Evolutionary conservation across 2,329 filamentous ascomycete genomes (phyloP).

Genomic region (Curvularia sp.): DNA sequence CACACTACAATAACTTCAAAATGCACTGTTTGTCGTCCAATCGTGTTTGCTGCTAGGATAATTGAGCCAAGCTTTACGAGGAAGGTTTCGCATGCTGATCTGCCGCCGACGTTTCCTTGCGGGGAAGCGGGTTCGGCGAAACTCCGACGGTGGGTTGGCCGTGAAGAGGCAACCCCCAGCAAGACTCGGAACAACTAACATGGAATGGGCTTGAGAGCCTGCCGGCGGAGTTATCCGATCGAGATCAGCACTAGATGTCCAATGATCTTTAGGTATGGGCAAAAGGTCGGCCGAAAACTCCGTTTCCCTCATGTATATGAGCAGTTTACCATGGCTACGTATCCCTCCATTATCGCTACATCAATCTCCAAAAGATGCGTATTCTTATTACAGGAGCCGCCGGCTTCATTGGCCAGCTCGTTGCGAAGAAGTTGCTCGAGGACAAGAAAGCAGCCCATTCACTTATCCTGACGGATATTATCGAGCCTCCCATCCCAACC

Average conservation of each 20-base stretch:
- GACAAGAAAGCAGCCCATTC: conserved; percentile 50
- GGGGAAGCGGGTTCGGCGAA: conserved; percentile 18
- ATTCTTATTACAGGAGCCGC: conserved; percentile 68
- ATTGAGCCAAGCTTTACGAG: conserved; percentile 1
- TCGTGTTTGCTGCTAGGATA: neutral
- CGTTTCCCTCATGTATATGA: conserved; percentile 9
- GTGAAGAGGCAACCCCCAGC: conserved; percentile 4
- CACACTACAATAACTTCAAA: neutral
- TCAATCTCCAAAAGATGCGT: conserved; percentile 15
- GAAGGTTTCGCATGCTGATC: conserved; percentile 7
- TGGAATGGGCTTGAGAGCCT: neutral
- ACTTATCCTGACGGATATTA: conserved; percentile 63
- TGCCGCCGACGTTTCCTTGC: conserved; percentile 11
- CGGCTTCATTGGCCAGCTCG: conserved; percentile 67
- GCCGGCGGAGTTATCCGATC: neutral
- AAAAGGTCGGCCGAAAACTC: conserved; percentile 3
- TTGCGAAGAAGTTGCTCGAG: conserved; percentile 61
- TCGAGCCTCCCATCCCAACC: conserved; percentile 58
- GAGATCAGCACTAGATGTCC: neutral
- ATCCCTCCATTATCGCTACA: neutral
- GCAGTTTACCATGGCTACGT: conserved; percentile 4
- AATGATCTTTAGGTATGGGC: neutral
- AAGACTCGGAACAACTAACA: neutral
- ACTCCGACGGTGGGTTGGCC: conserved; percentile 8
- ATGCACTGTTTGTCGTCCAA: no score